A percentile compares a stretch with the other conserved stretches of the same genome.
These are phyloP conservation scores for Phytophthora pistaciae DNA, from an alignment of 352 stramenopile genomes.

Conservation along the genomic window DNA sequence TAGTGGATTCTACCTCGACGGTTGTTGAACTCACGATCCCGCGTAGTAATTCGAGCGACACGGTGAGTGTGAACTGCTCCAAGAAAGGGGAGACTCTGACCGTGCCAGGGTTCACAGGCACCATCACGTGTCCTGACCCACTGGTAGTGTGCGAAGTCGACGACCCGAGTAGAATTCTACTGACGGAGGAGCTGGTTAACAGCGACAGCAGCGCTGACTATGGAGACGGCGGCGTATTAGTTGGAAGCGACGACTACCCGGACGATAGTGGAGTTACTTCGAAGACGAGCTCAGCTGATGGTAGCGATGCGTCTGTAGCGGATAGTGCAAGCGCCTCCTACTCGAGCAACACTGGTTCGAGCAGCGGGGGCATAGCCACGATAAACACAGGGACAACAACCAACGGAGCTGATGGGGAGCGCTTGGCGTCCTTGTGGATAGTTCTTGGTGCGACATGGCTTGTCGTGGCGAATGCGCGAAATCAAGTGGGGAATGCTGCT, in stretches of 20 bases:
- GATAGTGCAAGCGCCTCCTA: constrained; percentile 1
- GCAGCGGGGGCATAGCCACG: neutral
- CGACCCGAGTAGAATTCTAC: constrained; percentile 7
- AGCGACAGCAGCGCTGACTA: neutral
- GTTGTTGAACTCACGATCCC: constrained; percentile 57
- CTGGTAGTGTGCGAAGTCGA: constrained; percentile 54
- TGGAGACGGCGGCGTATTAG: neutral
- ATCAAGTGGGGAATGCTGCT: neutral
- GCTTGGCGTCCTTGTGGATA: neutral
- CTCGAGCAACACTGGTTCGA: neutral
- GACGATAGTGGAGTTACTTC: neutral
- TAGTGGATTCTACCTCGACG: constrained; percentile 10
- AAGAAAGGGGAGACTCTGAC: constrained; percentile 44
- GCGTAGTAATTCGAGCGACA: constrained; percentile 16
- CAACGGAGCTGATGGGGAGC: neutral
- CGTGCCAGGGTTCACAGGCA: constrained; percentile 60
- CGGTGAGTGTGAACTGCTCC: constrained; percentile 53
- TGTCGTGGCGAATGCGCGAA: neutral
- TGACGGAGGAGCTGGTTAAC: constrained; percentile 3
- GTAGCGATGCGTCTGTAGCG: neutral
- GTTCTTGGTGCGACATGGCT: constrained; percentile 13
- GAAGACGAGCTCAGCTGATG: neutral
- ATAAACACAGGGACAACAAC: constrained; percentile 6
- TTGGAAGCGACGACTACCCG: neutral
- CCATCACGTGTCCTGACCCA: constrained; percentile 73